Conservation (phyloP, 345 rosid genomes). For the Syzygium aqueum region DNA sequence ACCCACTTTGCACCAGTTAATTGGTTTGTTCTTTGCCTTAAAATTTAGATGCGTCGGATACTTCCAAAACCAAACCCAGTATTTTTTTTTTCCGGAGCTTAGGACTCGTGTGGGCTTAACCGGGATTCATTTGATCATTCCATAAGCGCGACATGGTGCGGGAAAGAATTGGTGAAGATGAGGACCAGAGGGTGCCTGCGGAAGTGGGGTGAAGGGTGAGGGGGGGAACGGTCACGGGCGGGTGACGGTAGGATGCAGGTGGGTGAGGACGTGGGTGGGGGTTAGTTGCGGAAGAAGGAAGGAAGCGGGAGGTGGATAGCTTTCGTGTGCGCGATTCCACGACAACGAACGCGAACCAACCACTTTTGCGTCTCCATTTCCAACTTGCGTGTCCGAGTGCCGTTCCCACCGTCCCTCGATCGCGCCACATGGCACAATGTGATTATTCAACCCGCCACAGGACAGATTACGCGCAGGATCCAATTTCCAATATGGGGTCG, state of each 20-base stretch:
- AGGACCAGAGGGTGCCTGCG: neutral
- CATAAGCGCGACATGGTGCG: neutral
- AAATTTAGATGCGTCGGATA: neutral
- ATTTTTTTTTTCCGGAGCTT: no score
- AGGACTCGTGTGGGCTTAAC: neutral
- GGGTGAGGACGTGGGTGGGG: neutral
- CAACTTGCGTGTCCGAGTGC: neutral
- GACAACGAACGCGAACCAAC: neutral
- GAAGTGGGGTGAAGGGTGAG: neutral
- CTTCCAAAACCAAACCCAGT: neutral
- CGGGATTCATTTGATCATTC: neutral
- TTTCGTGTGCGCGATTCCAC: neutral
- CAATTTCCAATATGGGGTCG: no score
- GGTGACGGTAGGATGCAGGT: neutral
- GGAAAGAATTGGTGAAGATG: neutral
- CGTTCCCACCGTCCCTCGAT: neutral
- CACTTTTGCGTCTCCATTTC: neutral
- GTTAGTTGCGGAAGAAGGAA: neutral
- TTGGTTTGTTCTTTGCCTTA: no score
- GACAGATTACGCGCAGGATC: no score
- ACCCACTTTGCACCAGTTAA: neutral
- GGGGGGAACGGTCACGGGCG: neutral
- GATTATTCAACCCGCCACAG: no score
- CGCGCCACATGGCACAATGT: neutral
- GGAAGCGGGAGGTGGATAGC: neutral